Percentiles rank a stretch among this genome's conserved stretches.
These are phyloP conservation scores for Lyophyllum decastes DNA, from an alignment of 768 basidiomycete species.

Conservation along the genomic window DNA sequence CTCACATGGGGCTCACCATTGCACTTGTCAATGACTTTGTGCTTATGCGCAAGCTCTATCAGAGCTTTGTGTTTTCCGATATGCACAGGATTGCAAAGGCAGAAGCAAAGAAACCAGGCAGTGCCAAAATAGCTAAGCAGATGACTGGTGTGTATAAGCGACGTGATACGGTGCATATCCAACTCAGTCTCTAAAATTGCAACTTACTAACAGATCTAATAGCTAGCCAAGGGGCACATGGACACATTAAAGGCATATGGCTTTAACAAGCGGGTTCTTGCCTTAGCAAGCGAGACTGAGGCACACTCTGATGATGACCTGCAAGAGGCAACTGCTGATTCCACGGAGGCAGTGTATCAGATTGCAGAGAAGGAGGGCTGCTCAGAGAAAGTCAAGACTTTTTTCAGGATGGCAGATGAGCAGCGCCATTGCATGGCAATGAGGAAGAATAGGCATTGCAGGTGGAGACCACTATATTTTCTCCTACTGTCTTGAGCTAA, in stretches of 20 bases:
- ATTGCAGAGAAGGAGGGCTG: constrained; percentile 11
- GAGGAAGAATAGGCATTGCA: background rate
- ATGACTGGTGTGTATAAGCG: constrained; percentile 2
- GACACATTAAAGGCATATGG: constrained; percentile 4
- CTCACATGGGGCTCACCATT: constrained; percentile 6
- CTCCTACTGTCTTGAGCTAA: background rate
- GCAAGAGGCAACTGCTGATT: background rate
- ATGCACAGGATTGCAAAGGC: constrained; percentile 13
- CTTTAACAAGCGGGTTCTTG: constrained; percentile 2
- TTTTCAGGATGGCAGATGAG: constrained; percentile 9
- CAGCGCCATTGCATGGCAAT: background rate
- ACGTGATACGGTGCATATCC: background rate
- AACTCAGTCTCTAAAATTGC: background rate
- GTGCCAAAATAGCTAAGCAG: constrained; percentile 3
- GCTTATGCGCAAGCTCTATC: constrained; percentile 16
- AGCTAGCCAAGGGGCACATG: constrained; percentile 4
- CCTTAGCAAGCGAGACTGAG: constrained; percentile 6
- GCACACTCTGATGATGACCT: constrained; percentile 11
- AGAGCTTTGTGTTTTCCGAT: constrained; percentile 17
- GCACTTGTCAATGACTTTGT: constrained; percentile 2
- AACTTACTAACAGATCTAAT: background rate
- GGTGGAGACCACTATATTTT: background rate
- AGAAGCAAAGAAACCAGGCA: constrained; percentile 12
- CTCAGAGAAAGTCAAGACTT: background rate
- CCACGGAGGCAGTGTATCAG: background rate